phyloP scores from a whole-genome alignment of 352 stramenopile genomes.

The Phytophthora hibernalis region DNA sequence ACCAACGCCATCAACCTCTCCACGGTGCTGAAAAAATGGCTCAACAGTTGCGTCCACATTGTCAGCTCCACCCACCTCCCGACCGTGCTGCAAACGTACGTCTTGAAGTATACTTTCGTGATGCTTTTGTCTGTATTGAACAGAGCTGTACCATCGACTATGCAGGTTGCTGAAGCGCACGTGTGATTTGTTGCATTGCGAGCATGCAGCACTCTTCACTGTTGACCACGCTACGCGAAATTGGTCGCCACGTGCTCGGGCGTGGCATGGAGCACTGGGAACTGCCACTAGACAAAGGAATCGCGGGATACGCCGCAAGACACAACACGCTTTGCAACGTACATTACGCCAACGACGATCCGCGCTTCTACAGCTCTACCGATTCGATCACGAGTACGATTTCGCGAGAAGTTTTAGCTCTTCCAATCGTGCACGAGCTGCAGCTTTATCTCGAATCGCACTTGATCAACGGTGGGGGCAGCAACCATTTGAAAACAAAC shows the following conservation, averaged over 20 bases:
- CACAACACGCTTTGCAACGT: slow-evolving; percentile 73
- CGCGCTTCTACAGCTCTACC: slow-evolving; percentile 78
- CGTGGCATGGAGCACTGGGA: slow-evolving; percentile 58
- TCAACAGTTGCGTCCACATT: slow-evolving; percentile 70
- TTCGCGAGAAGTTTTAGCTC: slow-evolving; percentile 68
- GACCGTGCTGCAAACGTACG: slow-evolving; percentile 43
- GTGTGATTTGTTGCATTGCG: slow-evolving; percentile 73
- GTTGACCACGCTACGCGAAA: slow-evolving; percentile 51
- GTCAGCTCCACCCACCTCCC: slow-evolving; percentile 59
- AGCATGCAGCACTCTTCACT: slow-evolving; percentile 72
- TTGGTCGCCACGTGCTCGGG: slow-evolving; percentile 45
- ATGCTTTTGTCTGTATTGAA: background rate
- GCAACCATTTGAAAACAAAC: slow-evolving; percentile 14
- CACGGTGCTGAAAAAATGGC: slow-evolving; percentile 76
- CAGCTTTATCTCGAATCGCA: slow-evolving; percentile 36
- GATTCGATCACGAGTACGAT: slow-evolving; percentile 69
- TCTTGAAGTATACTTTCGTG: slow-evolving; percentile 16
- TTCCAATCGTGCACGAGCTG: slow-evolving; percentile 71
- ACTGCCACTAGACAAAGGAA: slow-evolving; percentile 76
- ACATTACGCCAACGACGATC: slow-evolving; percentile 70
- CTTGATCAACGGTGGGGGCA: slow-evolving; percentile 6
- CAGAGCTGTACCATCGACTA: background rate
- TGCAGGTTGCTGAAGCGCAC: slow-evolving; percentile 53
- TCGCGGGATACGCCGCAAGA: slow-evolving; percentile 57
- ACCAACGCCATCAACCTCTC: slow-evolving; percentile 78